phyloP scores from a whole-genome alignment of 2,329 filamentous ascomycete genomes.

The Raffaelea arxii region DNA sequence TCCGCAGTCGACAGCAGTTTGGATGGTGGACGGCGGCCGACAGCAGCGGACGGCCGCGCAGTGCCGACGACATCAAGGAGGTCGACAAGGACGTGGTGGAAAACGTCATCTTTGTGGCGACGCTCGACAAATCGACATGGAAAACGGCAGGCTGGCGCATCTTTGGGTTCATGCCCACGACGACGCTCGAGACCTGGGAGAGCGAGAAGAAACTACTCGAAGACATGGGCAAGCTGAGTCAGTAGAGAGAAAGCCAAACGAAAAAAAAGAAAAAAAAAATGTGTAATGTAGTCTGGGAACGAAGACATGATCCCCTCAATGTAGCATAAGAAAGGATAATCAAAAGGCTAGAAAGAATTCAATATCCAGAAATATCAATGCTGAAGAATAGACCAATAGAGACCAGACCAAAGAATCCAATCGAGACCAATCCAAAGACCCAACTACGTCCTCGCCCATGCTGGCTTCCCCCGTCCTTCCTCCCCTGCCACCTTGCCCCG shows the following conservation, averaged over 20 bases:
- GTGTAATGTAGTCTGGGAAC: background rate
- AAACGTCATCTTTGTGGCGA: constrained; percentile 51
- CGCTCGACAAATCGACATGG: constrained; percentile 35
- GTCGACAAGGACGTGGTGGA: constrained; percentile 48
- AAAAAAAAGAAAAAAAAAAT: background rate
- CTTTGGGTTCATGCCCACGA: constrained; percentile 53
- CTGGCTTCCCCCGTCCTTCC: constrained; percentile 10
- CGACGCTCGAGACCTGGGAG: constrained; percentile 32
- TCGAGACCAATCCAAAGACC: no score
- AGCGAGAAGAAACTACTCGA: constrained; percentile 14
- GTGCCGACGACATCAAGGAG: constrained; percentile 30
- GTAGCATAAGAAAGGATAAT: no score
- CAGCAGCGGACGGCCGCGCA: constrained; percentile 7
- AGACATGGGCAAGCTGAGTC: background rate
- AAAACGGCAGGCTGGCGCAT: constrained; percentile 47
- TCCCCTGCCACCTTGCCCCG: constrained; percentile 32
- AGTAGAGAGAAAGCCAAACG: background rate
- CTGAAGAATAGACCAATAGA: no score
- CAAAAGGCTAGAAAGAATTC: no score
- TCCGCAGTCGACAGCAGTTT: constrained; percentile 46
- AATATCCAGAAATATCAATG: no score
- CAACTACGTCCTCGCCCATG: constrained; percentile 10
- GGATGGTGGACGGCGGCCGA: constrained; percentile 25
- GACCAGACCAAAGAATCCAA: no score
- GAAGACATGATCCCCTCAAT: no score